Evolutionary conservation across 176 grass and related monocot species (phyloP).

Genomic region (Saccharum spontaneum): DNA sequence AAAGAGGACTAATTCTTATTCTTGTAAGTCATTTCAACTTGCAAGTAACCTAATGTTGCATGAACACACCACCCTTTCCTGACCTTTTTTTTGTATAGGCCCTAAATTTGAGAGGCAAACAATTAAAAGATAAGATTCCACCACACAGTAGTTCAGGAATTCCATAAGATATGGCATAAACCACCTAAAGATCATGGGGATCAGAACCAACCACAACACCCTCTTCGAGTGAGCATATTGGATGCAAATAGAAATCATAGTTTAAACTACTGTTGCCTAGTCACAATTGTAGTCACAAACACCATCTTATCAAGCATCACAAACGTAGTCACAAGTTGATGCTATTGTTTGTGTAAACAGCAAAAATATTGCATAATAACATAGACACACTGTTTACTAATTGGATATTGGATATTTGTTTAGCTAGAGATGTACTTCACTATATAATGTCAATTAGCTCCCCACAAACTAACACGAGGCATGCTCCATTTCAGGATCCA

Average conservation of each 20-base stretch:
- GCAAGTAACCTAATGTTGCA: slow-evolving; percentile 24
- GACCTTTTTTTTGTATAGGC: not conserved
- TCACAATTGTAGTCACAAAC: not conserved
- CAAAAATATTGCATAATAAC: not conserved
- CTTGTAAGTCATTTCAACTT: not conserved
- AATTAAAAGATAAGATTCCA: not conserved
- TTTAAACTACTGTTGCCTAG: not conserved
- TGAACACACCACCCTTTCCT: not conserved
- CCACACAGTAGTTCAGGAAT: not conserved
- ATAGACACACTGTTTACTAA: not conserved
- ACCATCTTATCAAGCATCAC: not conserved
- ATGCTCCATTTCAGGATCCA: not conserved
- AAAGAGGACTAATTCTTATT: not conserved
- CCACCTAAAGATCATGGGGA: not conserved
- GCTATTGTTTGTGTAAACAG: not conserved
- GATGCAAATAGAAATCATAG: slow-evolving; percentile 7
- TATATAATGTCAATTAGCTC: not conserved
- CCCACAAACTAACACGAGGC: not conserved
- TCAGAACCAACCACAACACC: not conserved
- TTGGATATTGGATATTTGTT: not conserved
- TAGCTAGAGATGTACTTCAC: not conserved
- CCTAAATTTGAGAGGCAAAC: not conserved
- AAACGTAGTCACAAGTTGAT: not conserved
- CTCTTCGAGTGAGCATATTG: not conserved
- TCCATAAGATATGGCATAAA: slow-evolving; percentile 2